Evolutionary conservation across 139 green algal species (phyloP).

Genomic region (Dunaliella sp.): DNA sequence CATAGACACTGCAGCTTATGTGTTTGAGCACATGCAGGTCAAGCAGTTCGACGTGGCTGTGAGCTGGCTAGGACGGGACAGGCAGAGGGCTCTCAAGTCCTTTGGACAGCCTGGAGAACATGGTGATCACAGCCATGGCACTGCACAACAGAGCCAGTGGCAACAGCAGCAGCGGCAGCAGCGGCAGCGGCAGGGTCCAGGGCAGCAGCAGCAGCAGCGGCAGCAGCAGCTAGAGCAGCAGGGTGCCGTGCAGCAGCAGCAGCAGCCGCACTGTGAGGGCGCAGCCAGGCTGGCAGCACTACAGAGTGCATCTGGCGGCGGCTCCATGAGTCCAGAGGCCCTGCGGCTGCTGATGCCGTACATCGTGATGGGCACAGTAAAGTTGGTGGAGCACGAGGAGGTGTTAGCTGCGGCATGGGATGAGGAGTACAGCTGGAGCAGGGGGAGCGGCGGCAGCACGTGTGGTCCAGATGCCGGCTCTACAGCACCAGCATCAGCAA

Average conservation of each 20-base stretch:
- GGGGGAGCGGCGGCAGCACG: not conserved
- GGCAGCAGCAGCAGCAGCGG: too few relatives aligned
- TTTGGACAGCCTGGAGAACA: not conserved
- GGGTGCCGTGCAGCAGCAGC: not conserved
- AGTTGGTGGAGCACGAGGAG: conserved; percentile 1
- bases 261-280: not conserved
- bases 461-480: too few relatives aligned
- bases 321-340: conserved; percentile 17
- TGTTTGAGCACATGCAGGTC: too few relatives aligned
- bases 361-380: not conserved
- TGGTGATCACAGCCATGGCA: too few relatives aligned
- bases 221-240: too few relatives aligned
- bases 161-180: too few relatives aligned
- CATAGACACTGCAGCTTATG: too few relatives aligned
- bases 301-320: not conserved
- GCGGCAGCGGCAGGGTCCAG: too few relatives aligned
- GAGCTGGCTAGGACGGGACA: not conserved
- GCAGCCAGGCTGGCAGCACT: not conserved
- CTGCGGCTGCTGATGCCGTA: not conserved
- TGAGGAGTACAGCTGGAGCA: not conserved
- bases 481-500: too few relatives aligned
- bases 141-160: too few relatives aligned
- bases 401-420: conserved; percentile 14
- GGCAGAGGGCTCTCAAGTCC: not conserved
- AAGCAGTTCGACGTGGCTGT: not conserved